Percentiles rank a stretch among this genome's conserved stretches.
Conservation (phyloP, 2,329 filamentous ascomycete species). For the Colletotrichum noveboracense region DNA sequence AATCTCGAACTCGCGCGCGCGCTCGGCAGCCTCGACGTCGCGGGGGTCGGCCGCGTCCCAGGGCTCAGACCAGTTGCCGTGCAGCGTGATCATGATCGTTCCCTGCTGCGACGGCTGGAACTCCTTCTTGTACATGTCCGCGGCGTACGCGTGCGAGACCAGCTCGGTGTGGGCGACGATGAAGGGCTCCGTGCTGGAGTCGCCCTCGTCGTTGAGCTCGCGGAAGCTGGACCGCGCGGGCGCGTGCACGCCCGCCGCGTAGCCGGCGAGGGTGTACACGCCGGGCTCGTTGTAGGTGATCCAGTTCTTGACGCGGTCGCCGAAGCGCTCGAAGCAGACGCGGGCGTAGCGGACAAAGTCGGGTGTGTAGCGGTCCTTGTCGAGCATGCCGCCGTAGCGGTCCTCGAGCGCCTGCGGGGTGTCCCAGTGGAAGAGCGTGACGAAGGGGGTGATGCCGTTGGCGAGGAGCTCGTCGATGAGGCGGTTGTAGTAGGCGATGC, state of each 20-base stretch:
- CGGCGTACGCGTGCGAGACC: conserved; percentile 40
- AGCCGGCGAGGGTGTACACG: conserved; percentile 37
- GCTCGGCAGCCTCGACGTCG: conserved; percentile 41
- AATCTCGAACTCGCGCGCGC: conserved; percentile 46
- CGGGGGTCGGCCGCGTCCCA: conserved; percentile 39
- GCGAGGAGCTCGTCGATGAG: conserved; percentile 64
- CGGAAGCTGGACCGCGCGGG: conserved; percentile 33
- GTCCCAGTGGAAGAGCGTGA: conserved; percentile 72
- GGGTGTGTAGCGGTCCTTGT: conserved; percentile 65
- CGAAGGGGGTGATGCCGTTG: conserved; percentile 63
- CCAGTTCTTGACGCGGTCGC: conserved; percentile 65
- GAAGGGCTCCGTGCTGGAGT: conserved; percentile 39
- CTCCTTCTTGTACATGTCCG: conserved; percentile 42
- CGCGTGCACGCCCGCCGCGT: conserved; percentile 38
- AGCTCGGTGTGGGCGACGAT: conserved; percentile 44
- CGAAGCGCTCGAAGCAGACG: conserved; percentile 62
- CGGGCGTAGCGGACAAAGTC: conserved; percentile 65
- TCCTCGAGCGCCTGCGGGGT: conserved; percentile 63
- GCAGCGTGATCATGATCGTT: conserved; percentile 44
- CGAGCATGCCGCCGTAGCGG: conserved; percentile 64
- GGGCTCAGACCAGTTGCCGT: conserved; percentile 47
- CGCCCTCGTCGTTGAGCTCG: conserved; percentile 34
- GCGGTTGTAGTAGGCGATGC: conserved; percentile 63
- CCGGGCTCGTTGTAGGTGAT: conserved; percentile 45
- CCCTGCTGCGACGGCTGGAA: conserved; percentile 41